These are phyloP conservation scores for Vitis rupestris DNA, from an alignment of 164 flowering plant genomes.

Conservation along the genomic window DNA sequence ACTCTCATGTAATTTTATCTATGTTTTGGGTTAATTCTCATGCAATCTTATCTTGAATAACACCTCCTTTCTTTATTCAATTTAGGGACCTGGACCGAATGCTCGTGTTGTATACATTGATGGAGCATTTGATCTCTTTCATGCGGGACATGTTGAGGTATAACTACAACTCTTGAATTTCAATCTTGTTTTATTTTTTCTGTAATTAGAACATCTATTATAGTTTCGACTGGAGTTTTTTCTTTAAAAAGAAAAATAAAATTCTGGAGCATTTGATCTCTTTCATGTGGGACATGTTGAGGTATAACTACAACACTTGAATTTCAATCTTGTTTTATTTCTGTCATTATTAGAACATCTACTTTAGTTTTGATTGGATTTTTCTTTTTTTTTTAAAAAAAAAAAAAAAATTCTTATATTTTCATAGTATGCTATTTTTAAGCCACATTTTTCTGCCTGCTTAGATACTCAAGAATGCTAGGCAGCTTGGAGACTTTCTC, in stretches of 20 bases:
- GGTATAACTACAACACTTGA: slow-evolving; percentile 29
- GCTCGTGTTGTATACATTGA: slow-evolving; percentile 81
- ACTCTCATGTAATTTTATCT: too few relatives aligned
- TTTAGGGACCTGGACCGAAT: slow-evolving; percentile 83
- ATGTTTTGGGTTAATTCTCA: neutral
- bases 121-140: slow-evolving; percentile 90
- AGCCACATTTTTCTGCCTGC: neutral
- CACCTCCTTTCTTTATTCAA: neutral
- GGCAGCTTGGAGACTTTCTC: slow-evolving; percentile 79
- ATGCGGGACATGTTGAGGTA: slow-evolving; percentile 96
- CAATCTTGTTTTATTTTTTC: neutral
- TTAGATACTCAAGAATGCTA: slow-evolving; percentile 66
- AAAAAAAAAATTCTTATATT: neutral
- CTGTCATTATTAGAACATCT: neutral
- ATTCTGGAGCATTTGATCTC: slow-evolving; percentile 75
- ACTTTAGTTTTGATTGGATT: too few relatives aligned
- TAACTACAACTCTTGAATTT: neutral
- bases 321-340: neutral
- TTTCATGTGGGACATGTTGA: slow-evolving; percentile 94
- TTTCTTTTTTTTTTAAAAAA: neutral
- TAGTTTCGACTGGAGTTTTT: too few relatives aligned
- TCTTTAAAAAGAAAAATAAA: too few relatives aligned
- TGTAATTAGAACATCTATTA: neutral
- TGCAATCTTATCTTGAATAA: neutral
- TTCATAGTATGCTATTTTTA: neutral